These are phyloP conservation scores for Lanmaoa rubissima DNA, from an alignment of 768 basidiomycete genomes.

Conservation along the genomic window DNA sequence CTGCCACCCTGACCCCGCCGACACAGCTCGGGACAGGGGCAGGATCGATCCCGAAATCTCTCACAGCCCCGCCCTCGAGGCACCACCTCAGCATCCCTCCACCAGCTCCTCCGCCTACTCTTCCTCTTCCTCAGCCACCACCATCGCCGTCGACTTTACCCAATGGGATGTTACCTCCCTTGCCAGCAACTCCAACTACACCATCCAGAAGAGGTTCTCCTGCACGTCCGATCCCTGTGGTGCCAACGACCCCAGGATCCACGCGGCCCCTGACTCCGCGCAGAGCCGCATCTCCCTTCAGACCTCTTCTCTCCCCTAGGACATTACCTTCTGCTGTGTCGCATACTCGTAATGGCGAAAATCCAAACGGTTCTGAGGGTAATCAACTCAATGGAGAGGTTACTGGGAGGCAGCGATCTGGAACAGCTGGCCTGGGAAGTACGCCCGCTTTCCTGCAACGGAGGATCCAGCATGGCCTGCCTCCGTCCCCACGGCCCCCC, in stretches of 20 bases:
- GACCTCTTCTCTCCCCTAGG: conserved; percentile 21
- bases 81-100: conserved; percentile 31
- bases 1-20: not conserved
- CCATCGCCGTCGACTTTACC: conserved; percentile 10
- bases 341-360: conserved; percentile 1
- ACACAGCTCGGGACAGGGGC: not conserved
- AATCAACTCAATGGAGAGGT: conserved; percentile 10
- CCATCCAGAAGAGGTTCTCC: conserved; percentile 14
- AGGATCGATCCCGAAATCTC: conserved; percentile 6
- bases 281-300: conserved; percentile 21
- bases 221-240: conserved; percentile 15
- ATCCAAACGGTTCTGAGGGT: not conserved
- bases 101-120: conserved; percentile 31
- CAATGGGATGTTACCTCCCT: not conserved
- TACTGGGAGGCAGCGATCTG: conserved; percentile 17
- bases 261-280: conserved; percentile 17
- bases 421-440: conserved; percentile 6
- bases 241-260: conserved; percentile 6
- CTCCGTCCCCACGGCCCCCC: conserved; percentile 27
- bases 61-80: conserved; percentile 19
- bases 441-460: conserved; percentile 32
- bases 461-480: conserved; percentile 23
- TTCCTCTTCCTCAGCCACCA: conserved; percentile 31
- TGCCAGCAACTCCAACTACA: not conserved
- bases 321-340: not conserved